Evolutionary conservation across 2,329 filamentous ascomycete species (phyloP), one percentile per base, ranked within the genome.

Genomic region (Teratosphaeria pseudoeucalypti): DNA sequence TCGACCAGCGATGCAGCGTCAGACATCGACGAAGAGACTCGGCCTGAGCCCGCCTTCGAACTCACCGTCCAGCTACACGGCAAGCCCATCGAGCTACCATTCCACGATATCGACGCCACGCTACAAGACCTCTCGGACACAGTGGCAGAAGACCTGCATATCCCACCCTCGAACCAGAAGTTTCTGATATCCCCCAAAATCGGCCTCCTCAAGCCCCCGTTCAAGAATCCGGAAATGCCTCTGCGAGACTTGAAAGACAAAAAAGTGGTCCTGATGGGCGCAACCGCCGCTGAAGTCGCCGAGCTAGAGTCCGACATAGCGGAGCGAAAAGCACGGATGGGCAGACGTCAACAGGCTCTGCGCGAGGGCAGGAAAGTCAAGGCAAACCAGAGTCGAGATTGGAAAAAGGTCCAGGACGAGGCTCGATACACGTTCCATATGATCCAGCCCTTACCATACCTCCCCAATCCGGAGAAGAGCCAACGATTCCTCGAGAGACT

Each of bases 361-460:
- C 68, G 71, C 29, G 68, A 74, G 3, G 75, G 71, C 58, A 76
- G 75, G 61, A 69, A 69, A 58, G 66, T 71, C 39, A 67, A 70
- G 54, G 65, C 67, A 1, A 62, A 60, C 60, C 66, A 65, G 67
- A 67, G 74, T 72, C 56, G 72, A 62, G 79, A 77, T 70, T 71
- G 75, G 72, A 78, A 77, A 65, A 78, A 76, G 49, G 71, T 75
- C 2, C 75, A 78, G 69, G 83, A 84, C n/a, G 82, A 86, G 60
- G 77, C 79, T 23, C 79, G 78, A 61, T 96, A 95, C 76, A 95
- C 89, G 0, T 99, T 99, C 75, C 81, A 86, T 63, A 83, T 84
- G 0, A 79, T 97, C 0, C 82, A 85, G 1, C 89, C 92, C 0
- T 81, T 99, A 0, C 77, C 83, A 0, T 85, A 92, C 67, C 85